phyloP scores from a whole-genome alignment of 768 basidiomycete species.

The Panus rudis region DNA sequence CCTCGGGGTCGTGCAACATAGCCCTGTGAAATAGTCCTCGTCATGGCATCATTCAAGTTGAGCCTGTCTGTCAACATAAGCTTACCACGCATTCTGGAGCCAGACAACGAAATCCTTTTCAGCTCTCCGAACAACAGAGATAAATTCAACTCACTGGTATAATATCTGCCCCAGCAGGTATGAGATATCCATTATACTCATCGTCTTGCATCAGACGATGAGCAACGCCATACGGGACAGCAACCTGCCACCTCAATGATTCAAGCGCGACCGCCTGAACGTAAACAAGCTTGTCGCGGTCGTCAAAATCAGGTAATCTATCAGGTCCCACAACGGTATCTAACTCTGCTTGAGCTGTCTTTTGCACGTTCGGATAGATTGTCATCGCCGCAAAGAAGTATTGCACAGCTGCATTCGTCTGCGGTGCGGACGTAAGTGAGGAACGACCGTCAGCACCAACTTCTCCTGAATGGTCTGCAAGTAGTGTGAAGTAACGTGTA shows the following conservation, averaged over 20 bases:
- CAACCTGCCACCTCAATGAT: slow-evolving; percentile 2
- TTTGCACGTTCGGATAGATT: slow-evolving; percentile 5
- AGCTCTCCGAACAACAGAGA: not conserved
- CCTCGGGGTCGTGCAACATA: not conserved
- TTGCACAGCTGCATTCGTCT: slow-evolving; percentile 1
- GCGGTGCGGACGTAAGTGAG: no score
- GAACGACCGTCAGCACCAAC: no score
- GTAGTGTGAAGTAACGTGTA: not conserved
- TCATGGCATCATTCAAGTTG: not conserved
- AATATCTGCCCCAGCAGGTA: slow-evolving; percentile 20
- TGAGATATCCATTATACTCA: slow-evolving; percentile 20
- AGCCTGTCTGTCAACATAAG: not conserved
- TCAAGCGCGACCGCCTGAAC: slow-evolving; percentile 6
- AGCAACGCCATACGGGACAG: slow-evolving; percentile 2
- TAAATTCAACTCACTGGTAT: slow-evolving; percentile 3
- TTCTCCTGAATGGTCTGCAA: not conserved
- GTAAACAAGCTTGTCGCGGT: slow-evolving; percentile 3
- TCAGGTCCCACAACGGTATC: slow-evolving; percentile 3
- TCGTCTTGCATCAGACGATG: slow-evolving; percentile 12
- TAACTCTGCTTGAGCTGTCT: slow-evolving; percentile 5
- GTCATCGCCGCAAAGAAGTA: slow-evolving; percentile 8
- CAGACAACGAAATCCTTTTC: not conserved
- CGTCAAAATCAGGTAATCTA: slow-evolving; percentile 5
- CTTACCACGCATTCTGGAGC: not conserved
- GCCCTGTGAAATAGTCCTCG: not conserved